Conservation (phyloP, 2,329 filamentous ascomycete species). For the Cladosporium sp. region DNA sequence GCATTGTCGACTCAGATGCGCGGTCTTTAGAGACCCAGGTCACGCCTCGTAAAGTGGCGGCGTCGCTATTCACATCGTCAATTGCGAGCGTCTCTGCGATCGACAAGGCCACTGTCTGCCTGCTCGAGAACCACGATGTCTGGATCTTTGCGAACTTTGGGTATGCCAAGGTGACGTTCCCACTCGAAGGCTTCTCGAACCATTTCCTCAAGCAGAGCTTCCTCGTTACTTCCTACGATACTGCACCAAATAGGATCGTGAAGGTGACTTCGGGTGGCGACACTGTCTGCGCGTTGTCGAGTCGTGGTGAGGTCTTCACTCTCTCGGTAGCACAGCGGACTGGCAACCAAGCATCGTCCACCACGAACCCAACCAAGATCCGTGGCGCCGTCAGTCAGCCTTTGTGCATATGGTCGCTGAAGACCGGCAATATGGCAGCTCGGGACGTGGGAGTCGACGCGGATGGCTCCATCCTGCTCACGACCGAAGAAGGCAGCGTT, state of each 20-base stretch:
- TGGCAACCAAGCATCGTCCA: constrained; percentile 69
- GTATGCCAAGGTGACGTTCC: constrained; percentile 87
- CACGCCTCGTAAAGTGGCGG: constrained; percentile 82
- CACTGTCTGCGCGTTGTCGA: constrained; percentile 85
- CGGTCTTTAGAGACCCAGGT: constrained; percentile 83
- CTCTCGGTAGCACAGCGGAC: constrained; percentile 71
- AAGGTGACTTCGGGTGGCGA: constrained; percentile 84
- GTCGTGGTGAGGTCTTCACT: constrained; percentile 83
- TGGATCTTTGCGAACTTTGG: constrained; percentile 96
- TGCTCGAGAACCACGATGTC: constrained; percentile 85
- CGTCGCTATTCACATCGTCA: constrained; percentile 71
- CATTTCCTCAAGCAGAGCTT: constrained; percentile 68
- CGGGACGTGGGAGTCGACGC: constrained; percentile 86
- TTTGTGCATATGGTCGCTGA: constrained; percentile 83
- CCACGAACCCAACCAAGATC: constrained; percentile 90
- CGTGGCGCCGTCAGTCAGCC: constrained; percentile 77
- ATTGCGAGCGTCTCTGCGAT: constrained; percentile 85
- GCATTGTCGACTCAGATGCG: constrained; percentile 91
- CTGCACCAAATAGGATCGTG: constrained; percentile 66
- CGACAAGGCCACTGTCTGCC: constrained; percentile 81
- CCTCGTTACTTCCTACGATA: constrained; percentile 65
- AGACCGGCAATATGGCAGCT: constrained; percentile 81
- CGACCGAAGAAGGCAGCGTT: constrained; percentile 87
- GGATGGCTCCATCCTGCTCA: constrained; percentile 91
- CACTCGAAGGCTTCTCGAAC: constrained; percentile 71